Conservation (phyloP, 2,329 filamentous ascomycete species). For the Parafenestella ontariensis region DNA sequence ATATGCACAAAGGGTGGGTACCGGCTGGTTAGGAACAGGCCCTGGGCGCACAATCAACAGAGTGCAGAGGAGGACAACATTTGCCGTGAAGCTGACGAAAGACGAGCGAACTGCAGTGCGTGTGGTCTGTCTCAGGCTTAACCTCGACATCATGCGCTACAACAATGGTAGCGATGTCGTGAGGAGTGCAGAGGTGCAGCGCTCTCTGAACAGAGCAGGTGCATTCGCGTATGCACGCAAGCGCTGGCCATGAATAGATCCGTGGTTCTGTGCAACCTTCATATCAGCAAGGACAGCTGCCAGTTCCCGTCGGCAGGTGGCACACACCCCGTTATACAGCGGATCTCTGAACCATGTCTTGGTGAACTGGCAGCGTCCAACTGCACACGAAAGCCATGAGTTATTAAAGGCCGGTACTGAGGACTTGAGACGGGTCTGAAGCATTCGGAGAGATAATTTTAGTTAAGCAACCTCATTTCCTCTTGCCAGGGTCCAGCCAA, state of each 20-base stretch:
- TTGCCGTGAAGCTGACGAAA: not conserved
- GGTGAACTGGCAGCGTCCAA: not conserved
- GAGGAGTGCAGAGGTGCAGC: conserved; percentile 1
- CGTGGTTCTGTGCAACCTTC: conserved; percentile 14
- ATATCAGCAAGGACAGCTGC: conserved; percentile 18
- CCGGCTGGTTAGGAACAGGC: not conserved
- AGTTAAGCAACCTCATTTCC: conserved; percentile 39
- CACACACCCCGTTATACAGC: conserved; percentile 4
- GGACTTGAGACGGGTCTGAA: conserved; percentile 20
- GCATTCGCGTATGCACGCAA: conserved; percentile 13
- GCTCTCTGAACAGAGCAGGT: conserved; percentile 2
- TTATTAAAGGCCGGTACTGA: conserved; percentile 8
- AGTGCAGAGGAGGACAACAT: not conserved
- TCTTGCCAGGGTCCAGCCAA: conserved; percentile 30
- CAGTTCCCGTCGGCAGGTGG: conserved; percentile 9
- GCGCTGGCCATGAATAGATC: conserved; percentile 13
- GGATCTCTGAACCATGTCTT: conserved; percentile 7
- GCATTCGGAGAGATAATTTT: conserved; percentile 36
- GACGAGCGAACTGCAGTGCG: not conserved
- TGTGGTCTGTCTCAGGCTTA: conserved; percentile 8
- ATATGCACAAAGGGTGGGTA: not conserved
- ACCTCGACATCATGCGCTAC: conserved; percentile 9
- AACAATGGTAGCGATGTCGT: conserved; percentile 1
- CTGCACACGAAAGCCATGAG: conserved; percentile 9
- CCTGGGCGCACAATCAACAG: conserved; percentile 1